Base-by-base conservation (phyloP, 2,329 filamentous ascomycete genomes). In the Epichloe amarillans region DNA sequence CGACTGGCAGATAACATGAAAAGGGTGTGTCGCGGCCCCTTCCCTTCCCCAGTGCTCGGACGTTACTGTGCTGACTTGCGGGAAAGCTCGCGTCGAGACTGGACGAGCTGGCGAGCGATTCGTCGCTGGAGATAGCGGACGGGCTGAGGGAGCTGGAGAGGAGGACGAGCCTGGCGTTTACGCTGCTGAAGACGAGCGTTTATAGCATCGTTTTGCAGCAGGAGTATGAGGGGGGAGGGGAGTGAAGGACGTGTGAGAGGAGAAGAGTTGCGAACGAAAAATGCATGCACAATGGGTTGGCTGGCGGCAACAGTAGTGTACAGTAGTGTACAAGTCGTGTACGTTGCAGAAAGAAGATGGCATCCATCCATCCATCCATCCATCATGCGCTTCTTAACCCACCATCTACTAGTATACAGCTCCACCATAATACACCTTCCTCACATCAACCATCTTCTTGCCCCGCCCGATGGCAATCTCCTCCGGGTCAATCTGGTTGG, bases 171-270 rank as follows among this genome's bases (percentile, higher is more conserved):
- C 74, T 95, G 50, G 91, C 96, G 21, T 97, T 95, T 68, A 98
- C 93, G 55, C 70, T 97, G 64, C 77, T 98, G 64, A 98, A 98
- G 73, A 91, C 93, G 17, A 97, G 91, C 67, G 93, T 98, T 56
- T 98, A 98, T 72, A 95, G 87, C 64, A 98, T 98, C 72, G 90
- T 98, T 54, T 68, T 98, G 72, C 91, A 98, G 77, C 91, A 97
- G 76, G 88, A 97, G 77, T 88, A 95, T 61, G 83, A 84, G 55
- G 86, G 83, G 68, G 68, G 85, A 80, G 46, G 74, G 75, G 57
- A 69, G 72, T 63, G 72, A 62, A 23, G 64, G 14, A 14, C 14
- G 14, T 12, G 43, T 1, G n/a, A 35, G 11, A 5, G 26, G 10
- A 2, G 2, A 2, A 7, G 2, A 1, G 1, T 26, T 26, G 7